phyloP scores from a whole-genome alignment of 2,329 filamentous ascomycete species.

The Penicillium sclerotiorum region DNA sequence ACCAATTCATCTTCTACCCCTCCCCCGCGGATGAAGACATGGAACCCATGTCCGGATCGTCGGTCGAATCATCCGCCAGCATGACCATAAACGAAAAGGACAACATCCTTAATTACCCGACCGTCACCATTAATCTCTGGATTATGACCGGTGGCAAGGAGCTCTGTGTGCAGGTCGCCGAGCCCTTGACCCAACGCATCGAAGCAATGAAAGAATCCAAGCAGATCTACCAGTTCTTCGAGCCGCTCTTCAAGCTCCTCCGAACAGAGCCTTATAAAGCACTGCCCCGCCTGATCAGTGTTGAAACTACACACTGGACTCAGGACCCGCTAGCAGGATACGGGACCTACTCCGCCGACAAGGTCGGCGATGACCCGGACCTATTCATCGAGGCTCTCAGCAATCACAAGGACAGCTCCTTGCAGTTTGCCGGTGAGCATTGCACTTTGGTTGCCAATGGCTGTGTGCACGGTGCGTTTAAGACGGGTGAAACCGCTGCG shows the following conservation, averaged over 20 bases:
- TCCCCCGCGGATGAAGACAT: conserved; percentile 34
- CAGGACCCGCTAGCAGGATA: conserved; percentile 49
- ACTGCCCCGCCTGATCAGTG: conserved; percentile 41
- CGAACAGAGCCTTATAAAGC: conserved; percentile 50
- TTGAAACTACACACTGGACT: conserved; percentile 50
- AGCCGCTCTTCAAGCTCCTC: conserved; percentile 48
- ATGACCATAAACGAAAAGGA: conserved; percentile 23
- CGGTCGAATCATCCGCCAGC: conserved; percentile 15
- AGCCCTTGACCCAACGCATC: conserved; percentile 49
- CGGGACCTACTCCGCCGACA: conserved; percentile 49
- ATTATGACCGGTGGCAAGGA: conserved; percentile 48
- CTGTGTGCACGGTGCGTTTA: conserved; percentile 50
- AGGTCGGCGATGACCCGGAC: conserved; percentile 47
- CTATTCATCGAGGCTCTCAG: conserved; percentile 41
- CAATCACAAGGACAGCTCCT: conserved; percentile 37
- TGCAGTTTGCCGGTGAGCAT: conserved; percentile 49
- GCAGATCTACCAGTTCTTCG: conserved; percentile 46
- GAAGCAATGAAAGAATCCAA: conserved; percentile 45
- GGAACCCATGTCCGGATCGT: conserved; percentile 33
- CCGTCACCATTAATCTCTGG: conserved; percentile 49
- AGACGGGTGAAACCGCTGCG: conserved; percentile 46
- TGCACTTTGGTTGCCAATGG: conserved; percentile 46
- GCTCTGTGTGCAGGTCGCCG: conserved; percentile 48
- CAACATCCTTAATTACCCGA: conserved; percentile 47
- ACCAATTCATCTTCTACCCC: conserved; percentile 50